Evolutionary conservation across 225 moss, liverwort and hornwort species (phyloP).

Genomic region (Polytrichum commune): DNA sequence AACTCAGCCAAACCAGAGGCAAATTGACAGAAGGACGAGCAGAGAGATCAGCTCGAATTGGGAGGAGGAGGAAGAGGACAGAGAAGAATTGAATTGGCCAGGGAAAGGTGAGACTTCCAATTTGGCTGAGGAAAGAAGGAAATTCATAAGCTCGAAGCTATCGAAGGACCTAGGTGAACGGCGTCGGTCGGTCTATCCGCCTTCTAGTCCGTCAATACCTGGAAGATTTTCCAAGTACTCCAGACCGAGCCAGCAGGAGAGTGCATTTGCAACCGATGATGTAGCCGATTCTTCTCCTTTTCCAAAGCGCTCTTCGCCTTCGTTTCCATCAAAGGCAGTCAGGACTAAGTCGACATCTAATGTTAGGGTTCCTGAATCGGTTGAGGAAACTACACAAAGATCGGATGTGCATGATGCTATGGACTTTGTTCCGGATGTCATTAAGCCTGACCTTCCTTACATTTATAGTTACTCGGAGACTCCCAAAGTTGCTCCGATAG

Average conservation of each 20-base stretch:
- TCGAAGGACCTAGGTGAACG: constrained; percentile 21
- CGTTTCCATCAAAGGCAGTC: neutral
- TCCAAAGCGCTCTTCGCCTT: neutral
- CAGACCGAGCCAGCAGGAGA: constrained; percentile 28
- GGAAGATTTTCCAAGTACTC: constrained; percentile 53
- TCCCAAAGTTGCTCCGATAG: constrained; percentile 66
- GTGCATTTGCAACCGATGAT: no score
- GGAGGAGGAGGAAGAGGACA: constrained; percentile 7
- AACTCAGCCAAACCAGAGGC: constrained; percentile 11
- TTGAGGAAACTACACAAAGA: constrained; percentile 9
- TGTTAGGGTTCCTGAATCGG: constrained; percentile 1
- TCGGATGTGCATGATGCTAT: constrained; percentile 3
- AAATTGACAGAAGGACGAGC: neutral
- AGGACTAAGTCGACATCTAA: no score
- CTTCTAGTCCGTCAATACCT: constrained; percentile 46
- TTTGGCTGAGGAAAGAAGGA: constrained; percentile 22
- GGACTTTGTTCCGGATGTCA: constrained; percentile 24
- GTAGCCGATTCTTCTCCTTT: neutral
- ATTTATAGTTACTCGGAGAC: constrained; percentile 80
- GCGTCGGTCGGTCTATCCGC: constrained; percentile 31
- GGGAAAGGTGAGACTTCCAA: constrained; percentile 20
- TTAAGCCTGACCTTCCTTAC: constrained; percentile 63
- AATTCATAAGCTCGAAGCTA: constrained; percentile 35
- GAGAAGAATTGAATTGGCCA: constrained; percentile 12
- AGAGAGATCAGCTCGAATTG: neutral